Conservation (phyloP, 768 basidiomycete genomes). For the Collybia sordida region DNA sequence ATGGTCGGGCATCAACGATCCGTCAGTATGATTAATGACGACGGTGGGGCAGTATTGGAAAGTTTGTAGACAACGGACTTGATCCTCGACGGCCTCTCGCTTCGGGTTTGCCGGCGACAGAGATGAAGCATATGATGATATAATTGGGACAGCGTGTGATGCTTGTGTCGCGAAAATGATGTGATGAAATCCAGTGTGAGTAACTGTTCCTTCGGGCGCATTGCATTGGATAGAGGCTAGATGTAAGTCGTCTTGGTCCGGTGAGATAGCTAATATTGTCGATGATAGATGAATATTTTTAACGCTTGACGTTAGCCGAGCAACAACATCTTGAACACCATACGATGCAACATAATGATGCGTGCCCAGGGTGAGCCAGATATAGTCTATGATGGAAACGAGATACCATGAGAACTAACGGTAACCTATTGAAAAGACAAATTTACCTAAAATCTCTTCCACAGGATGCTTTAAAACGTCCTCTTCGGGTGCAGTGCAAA, state of each 20-base stretch:
- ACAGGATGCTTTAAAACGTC: slow-evolving; percentile 59
- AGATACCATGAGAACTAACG: background rate
- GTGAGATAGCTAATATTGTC: slow-evolving; percentile 44
- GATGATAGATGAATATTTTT: slow-evolving; percentile 55
- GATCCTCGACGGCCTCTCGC: slow-evolving; percentile 31
- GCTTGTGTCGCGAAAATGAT: slow-evolving; percentile 78
- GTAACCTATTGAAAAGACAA: background rate
- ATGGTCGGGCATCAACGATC: slow-evolving; percentile 51
- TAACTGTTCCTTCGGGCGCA: slow-evolving; percentile 22
- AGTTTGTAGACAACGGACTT: slow-evolving; percentile 46
- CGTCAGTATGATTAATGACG: slow-evolving; percentile 74
- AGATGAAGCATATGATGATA: slow-evolving; percentile 44
- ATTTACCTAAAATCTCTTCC: slow-evolving; percentile 63
- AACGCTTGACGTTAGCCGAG: slow-evolving; percentile 43
- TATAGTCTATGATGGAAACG: slow-evolving; percentile 49
- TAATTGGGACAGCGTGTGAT: slow-evolving; percentile 53
- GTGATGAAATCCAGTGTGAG: slow-evolving; percentile 56
- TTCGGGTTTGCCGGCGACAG: slow-evolving; percentile 26
- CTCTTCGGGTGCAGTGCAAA: slow-evolving; percentile 62
- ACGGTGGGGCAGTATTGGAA: slow-evolving; percentile 58
- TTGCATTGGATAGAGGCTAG: slow-evolving; percentile 38
- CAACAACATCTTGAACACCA: slow-evolving; percentile 61
- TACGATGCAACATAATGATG: slow-evolving; percentile 64
- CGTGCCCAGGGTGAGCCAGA: slow-evolving; percentile 65
- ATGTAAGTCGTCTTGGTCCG: slow-evolving; percentile 31